phyloP scores from a whole-genome alignment of 2,329 filamentous ascomycete species.

The Cladosporium sphaerospermum region DNA sequence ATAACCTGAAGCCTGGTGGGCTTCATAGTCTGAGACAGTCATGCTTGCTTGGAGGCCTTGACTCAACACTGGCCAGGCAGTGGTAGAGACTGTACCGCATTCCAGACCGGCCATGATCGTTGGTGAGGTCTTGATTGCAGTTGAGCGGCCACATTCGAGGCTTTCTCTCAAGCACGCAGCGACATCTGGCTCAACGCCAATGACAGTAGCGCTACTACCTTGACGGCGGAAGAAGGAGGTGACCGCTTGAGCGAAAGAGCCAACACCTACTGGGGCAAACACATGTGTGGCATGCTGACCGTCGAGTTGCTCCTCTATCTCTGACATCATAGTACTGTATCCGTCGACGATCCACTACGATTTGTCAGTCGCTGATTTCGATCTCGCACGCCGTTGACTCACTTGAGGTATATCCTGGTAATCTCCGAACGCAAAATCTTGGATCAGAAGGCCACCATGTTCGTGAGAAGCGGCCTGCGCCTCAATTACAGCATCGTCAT shows the following conservation, averaged over 20 bases:
- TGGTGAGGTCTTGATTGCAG: conserved; percentile 46
- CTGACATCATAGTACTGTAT: conserved; percentile 63
- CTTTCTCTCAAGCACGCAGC: conserved; percentile 53
- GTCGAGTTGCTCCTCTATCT: conserved; percentile 56
- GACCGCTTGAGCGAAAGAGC: conserved; percentile 64
- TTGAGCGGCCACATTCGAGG: conserved; percentile 41
- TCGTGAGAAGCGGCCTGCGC: conserved; percentile 37
- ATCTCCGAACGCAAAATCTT: conserved; percentile 60
- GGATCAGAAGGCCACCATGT: conserved; percentile 48
- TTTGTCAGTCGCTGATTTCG: too few relatives aligned
- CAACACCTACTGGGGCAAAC: conserved; percentile 62
- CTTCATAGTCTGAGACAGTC: conserved; percentile 56
- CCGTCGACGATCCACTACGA: conserved; percentile 41
- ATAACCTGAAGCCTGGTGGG: conserved; percentile 52
- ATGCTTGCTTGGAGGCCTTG: conserved; percentile 54
- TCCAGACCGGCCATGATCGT: conserved; percentile 70
- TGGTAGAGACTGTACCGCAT: conserved; percentile 60
- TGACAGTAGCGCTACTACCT: conserved; percentile 31
- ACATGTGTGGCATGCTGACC: conserved; percentile 41
- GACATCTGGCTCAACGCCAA: conserved; percentile 63
- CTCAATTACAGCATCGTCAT: conserved; percentile 57
- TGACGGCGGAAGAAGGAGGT: conserved; percentile 54
- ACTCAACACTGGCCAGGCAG: conserved; percentile 55
- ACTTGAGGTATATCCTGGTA: conserved; percentile 58
- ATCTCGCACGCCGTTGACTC: too few relatives aligned